Conservation (phyloP, 2,329 filamentous ascomycete genomes). For the Chaetomiaceae sp. region DNA sequence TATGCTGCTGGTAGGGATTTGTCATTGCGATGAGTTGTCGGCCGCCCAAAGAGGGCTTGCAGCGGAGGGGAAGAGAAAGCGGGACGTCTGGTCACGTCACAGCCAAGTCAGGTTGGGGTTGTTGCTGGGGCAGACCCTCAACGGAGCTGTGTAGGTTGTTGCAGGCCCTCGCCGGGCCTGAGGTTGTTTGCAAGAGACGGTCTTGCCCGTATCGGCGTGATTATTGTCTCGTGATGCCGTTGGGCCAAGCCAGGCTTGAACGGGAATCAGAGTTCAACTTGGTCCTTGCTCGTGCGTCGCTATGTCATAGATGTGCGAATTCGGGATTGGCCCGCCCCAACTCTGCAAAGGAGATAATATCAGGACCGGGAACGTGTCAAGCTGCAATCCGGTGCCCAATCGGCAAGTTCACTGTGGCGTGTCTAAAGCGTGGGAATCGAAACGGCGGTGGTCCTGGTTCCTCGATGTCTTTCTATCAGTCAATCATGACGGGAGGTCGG, state of each 20-base stretch:
- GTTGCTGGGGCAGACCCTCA: background rate
- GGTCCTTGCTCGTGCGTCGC: slow-evolving; percentile 1
- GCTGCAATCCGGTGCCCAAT: background rate
- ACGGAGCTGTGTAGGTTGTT: background rate
- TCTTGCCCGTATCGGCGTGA: background rate
- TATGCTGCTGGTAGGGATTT: slow-evolving; percentile 38
- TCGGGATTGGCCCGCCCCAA: background rate
- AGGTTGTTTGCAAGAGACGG: background rate
- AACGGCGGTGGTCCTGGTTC: background rate
- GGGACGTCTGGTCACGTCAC: slow-evolving; percentile 12
- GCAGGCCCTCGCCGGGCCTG: background rate
- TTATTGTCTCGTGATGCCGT: background rate
- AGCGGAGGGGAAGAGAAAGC: slow-evolving; percentile 8
- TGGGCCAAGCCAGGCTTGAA: background rate
- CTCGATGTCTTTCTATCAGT: slow-evolving; percentile 4
- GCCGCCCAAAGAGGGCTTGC: slow-evolving; percentile 15
- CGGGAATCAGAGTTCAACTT: background rate
- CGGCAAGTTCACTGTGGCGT: background rate
- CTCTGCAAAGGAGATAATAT: background rate
- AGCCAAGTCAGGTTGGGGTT: background rate
- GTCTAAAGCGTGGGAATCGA: background rate
- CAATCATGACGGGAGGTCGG: slow-evolving; percentile 13
- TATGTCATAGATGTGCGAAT: slow-evolving; percentile 14
- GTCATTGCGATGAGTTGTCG: slow-evolving; percentile 35
- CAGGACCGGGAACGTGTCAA: background rate